phyloP scores from a whole-genome alignment of 768 basidiomycete species.

The Phaeotremella skinneri region DNA sequence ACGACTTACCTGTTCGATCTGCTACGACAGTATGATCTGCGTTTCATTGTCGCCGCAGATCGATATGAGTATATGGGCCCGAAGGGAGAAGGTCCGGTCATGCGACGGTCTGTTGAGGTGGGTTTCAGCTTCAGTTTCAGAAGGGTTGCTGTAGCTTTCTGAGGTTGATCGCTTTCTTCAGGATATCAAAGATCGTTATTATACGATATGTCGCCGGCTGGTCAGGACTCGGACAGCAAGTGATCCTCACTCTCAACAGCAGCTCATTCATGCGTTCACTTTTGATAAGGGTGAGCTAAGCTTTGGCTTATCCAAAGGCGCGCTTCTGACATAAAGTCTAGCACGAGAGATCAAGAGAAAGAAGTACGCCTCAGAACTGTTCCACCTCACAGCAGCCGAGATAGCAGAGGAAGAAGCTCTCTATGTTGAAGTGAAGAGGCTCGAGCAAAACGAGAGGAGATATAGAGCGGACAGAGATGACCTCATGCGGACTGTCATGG shows the following conservation, averaged over 20 bases:
- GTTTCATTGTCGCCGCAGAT: constrained; percentile 88
- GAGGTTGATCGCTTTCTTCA: constrained; percentile 43
- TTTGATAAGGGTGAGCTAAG: constrained; percentile 84
- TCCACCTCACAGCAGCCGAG: constrained; percentile 81
- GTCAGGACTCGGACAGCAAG: constrained; percentile 78
- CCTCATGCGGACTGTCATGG: constrained; percentile 74
- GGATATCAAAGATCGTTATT: constrained; percentile 95
- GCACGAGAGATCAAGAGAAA: constrained; percentile 86
- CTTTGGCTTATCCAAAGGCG: too few relatives aligned
- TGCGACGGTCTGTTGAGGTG: constrained; percentile 68
- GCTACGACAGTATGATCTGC: constrained; percentile 74
- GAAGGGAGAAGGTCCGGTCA: constrained; percentile 12
- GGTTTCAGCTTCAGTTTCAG: constrained; percentile 15
- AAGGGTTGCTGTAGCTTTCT: constrained; percentile 8
- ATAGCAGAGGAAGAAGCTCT: constrained; percentile 93
- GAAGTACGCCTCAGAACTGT: constrained; percentile 79
- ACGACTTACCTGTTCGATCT: constrained; percentile 86
- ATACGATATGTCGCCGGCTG: constrained; percentile 82
- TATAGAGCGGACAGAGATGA: constrained; percentile 88
- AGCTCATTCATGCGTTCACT: constrained; percentile 66
- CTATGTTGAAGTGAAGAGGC: constrained; percentile 86
- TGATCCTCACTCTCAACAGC: constrained; percentile 74
- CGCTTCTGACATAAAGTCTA: too few relatives aligned
- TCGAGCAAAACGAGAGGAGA: constrained; percentile 84
- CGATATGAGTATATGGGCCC: constrained; percentile 67